A percentile compares a stretch with the other conserved stretches of the same genome.
These are phyloP conservation scores for Trichosporon sp. DNA, from an alignment of 1,284 basidiomycete species.

Conservation along the genomic window DNA sequence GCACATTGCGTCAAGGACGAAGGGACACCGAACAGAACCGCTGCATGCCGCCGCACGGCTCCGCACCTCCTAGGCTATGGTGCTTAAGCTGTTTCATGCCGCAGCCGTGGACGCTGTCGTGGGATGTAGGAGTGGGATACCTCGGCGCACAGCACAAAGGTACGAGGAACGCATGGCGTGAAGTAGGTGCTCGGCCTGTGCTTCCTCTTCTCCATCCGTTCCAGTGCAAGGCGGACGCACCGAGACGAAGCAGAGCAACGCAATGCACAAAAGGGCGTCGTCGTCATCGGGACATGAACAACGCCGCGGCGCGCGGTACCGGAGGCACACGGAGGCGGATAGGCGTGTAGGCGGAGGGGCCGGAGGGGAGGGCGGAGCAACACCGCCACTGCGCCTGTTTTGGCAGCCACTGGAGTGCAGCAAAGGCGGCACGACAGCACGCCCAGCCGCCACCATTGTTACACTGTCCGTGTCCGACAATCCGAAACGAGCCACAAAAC, in stretches of 20 bases:
- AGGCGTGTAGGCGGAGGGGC: too few species aligned
- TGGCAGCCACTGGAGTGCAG: too few species aligned
- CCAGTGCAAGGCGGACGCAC: neutral
- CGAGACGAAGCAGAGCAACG: neutral
- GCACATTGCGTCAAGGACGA: neutral
- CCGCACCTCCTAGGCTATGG: neutral
- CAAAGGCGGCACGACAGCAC: too few species aligned
- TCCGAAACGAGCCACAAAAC: neutral
- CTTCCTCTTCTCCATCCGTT: neutral
- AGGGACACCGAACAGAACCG: neutral
- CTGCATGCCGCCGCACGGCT: constrained; percentile 6
- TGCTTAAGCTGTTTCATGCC: neutral
- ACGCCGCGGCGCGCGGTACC: neutral
- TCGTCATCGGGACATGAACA: neutral
- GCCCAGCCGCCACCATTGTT: neutral
- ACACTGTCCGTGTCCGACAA: neutral
- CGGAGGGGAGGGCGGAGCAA: neutral
- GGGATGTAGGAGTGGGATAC: neutral
- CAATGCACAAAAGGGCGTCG: neutral
- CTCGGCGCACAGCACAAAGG: neutral
- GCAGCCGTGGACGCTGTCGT: neutral
- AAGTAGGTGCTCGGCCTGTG: neutral
- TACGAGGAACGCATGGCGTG: neutral
- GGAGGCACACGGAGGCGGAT: too few species aligned
- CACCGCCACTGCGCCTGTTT: constrained; percentile 8